These are phyloP conservation scores for Trypanosoma boissoni DNA, from an alignment of 208 protist species.

Conservation along the genomic window DNA sequence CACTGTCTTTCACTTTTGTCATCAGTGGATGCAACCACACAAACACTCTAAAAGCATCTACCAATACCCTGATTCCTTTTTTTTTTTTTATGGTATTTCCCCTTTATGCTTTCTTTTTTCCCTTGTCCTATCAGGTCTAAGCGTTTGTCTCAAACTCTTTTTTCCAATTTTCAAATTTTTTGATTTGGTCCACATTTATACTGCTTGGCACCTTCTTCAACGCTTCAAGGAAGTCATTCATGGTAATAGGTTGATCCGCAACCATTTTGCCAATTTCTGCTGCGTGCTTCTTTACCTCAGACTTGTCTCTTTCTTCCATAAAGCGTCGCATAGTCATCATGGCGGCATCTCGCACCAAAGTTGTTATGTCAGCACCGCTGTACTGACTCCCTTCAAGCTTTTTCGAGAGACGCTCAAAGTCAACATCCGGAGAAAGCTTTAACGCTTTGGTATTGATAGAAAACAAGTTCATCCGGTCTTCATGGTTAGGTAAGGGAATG, in stretches of 20 bases:
- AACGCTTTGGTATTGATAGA: constrained; percentile 75
- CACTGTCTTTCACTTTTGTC: background rate
- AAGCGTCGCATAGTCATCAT: constrained; percentile 93
- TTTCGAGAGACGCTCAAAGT: constrained; percentile 71
- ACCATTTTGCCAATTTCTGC: constrained; percentile 77
- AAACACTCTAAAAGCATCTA: too few relatives aligned
- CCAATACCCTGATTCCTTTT: background rate
- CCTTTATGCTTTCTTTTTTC: constrained; percentile 1
- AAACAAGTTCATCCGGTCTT: constrained; percentile 80
- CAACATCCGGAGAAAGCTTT: constrained; percentile 68
- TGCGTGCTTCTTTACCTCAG: constrained; percentile 61
- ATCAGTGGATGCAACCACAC: too few relatives aligned
- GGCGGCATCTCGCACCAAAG: constrained; percentile 86
- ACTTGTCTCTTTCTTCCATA: constrained; percentile 79
- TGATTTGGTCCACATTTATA: constrained; percentile 80
- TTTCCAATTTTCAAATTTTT: constrained; percentile 88
- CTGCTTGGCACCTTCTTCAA: constrained; percentile 85
- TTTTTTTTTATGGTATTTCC: background rate
- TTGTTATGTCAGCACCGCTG: constrained; percentile 91
- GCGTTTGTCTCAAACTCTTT: constrained; percentile 72
- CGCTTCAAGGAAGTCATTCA: constrained; percentile 80
- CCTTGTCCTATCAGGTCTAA: background rate
- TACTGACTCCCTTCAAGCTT: constrained; percentile 85
- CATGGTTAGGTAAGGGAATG: constrained; percentile 82
- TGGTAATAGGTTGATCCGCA: constrained; percentile 79